Conservation (phyloP, 2,329 filamentous ascomycete genomes). For the Lecanicillium sp. region DNA sequence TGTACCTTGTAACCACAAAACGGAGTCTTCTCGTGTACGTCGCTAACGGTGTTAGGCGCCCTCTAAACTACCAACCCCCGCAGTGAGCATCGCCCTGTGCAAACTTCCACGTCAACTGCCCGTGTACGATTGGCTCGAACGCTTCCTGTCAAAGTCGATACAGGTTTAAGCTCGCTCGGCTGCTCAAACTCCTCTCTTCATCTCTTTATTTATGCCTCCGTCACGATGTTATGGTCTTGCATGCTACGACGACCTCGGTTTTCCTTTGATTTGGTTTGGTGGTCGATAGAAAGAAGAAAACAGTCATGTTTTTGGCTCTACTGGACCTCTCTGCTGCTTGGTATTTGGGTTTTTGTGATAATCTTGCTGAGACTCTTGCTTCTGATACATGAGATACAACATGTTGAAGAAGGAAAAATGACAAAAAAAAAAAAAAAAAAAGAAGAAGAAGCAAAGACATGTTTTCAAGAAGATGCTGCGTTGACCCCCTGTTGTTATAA, state of each 20-base stretch:
- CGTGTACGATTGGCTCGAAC: conserved; percentile 7
- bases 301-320: not conserved
- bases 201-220: conserved; percentile 12
- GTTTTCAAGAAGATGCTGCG: no score
- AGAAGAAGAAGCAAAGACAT: no score
- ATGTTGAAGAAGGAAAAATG: not conserved
- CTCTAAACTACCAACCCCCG: conserved; percentile 76
- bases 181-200: conserved; percentile 7
- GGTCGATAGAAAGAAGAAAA: conserved; percentile 8
- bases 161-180: not conserved
- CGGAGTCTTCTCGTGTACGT: not conserved
- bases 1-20: conserved; percentile 28
- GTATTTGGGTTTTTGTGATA: not conserved
- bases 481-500: no score
- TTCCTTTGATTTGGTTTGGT: conserved; percentile 1
- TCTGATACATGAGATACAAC: no score
- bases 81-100: conserved; percentile 26
- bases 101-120: conserved; percentile 1
- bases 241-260: conserved; percentile 11
- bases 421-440: not conserved
- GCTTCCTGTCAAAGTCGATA: conserved; percentile 1
- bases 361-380: no score
- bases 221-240: conserved; percentile 16
- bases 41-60: conserved; percentile 46
- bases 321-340: not conserved